Evolutionary conservation across 495 filamentous ascomycete species (phyloP).

Genomic region (Sabuloglossum arenarium): DNA sequence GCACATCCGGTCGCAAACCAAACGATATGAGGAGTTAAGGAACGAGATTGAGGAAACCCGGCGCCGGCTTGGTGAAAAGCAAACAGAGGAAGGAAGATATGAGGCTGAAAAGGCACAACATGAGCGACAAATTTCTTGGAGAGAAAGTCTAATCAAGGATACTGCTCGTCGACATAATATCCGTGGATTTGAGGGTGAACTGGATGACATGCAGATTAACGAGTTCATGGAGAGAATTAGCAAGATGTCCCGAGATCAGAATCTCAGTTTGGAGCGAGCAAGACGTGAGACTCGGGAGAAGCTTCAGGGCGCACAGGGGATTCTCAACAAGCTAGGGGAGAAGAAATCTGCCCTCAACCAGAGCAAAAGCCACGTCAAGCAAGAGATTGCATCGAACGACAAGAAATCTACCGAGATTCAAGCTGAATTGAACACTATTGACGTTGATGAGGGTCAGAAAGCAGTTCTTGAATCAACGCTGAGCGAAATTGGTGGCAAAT

Average conservation of each 20-base stretch:
- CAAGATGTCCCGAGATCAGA: constrained; percentile 59
- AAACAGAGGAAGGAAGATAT: constrained; percentile 62
- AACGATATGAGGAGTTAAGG: constrained; percentile 41
- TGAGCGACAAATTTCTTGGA: constrained; percentile 50
- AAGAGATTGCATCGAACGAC: constrained; percentile 49
- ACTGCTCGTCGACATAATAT: constrained; percentile 62
- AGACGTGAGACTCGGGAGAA: constrained; percentile 50
- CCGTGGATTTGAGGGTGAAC: constrained; percentile 58
- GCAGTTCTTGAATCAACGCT: constrained; percentile 50
- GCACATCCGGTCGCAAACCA: constrained; percentile 38
- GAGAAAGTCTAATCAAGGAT: constrained; percentile 54
- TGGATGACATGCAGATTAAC: constrained; percentile 50
- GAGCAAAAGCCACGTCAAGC: constrained; percentile 44
- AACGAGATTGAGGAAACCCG: constrained; percentile 37
- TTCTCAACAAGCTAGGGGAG: constrained; percentile 46
- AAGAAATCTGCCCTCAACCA: constrained; percentile 45
- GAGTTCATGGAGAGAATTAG: constrained; percentile 59
- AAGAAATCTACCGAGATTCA: constrained; percentile 40
- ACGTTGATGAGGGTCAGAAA: constrained; percentile 66
- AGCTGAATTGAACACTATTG: constrained; percentile 41
- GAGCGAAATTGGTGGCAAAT: constrained; percentile 40
- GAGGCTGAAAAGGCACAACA: constrained; percentile 74
- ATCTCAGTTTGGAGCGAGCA: constrained; percentile 48
- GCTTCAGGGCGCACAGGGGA: constrained; percentile 39
- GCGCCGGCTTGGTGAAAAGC: constrained; percentile 41